Base-by-base conservation (phyloP, 1,284 basidiomycete genomes). In the Marasmius oreades region DNA sequence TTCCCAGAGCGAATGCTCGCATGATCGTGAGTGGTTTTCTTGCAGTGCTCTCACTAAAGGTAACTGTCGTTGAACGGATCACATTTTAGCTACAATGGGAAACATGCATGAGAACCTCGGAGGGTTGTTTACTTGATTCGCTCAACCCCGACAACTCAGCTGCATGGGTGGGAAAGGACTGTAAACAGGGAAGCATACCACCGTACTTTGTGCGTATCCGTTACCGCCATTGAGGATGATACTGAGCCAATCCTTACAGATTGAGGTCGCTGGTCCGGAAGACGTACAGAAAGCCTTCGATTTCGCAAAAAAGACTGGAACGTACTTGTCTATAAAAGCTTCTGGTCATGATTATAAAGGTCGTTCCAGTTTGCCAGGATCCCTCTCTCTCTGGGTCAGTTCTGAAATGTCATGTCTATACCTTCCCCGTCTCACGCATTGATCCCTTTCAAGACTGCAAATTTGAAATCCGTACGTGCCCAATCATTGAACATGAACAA, bases 261-360 rank as follows among this genome's bases (percentile, higher is more conserved):
- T 50, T 16, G 47, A 50, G 5, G 28, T 50, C 20, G 14, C n/a
- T 16, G 24, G 23, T 31, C 26, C 24, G 14, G 26, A 31, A 33
- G 47, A 50, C 18, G 47, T 50, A 11, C 47, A 31, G 28, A 31
- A 11, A 18, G 47, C 47, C 14, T 50, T 50, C 28, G 14, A 31
- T 4, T 31, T 50, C 26, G 24, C 47, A 20, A 33, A 50, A 50
- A 26, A 52, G 12, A 73, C 71, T 4, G 69, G 70, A 12, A 63
- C 73, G 10, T 67, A 63, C 2, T 60, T 78, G 0, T 70, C 70
- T 2, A 72, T 77, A 34, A 76, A 77, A 61, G 75, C 73, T 61
- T 71, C 72, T 50, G 74, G 74, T 1, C 73, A 75, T 56, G 73
- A 75, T 58, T 75, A 73, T 61, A 71, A 71, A 58, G 73, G 74